A percentile compares a stretch with the other conserved stretches of the same genome.
phyloP scores from a whole-genome alignment of 495 filamentous ascomycete species.

The Talaromyces adpressus region DNA sequence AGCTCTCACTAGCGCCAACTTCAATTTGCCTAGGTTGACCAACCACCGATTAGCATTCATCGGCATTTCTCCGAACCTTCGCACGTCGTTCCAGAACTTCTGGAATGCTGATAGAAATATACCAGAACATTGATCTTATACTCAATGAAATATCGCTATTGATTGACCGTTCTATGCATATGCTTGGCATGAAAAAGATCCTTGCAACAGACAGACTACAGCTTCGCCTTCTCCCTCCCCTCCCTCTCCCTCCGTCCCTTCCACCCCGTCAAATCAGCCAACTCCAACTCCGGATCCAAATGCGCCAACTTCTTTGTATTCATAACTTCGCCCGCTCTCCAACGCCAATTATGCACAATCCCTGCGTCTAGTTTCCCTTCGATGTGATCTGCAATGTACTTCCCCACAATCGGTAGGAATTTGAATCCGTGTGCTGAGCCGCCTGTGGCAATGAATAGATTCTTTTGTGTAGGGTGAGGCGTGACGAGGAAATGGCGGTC shows the following conservation, averaged over 20 bases:
- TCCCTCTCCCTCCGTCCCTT: slow-evolving; percentile 16
- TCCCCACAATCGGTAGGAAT: slow-evolving; percentile 43
- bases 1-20: not conserved
- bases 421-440: slow-evolving; percentile 47
- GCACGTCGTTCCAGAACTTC: not conserved
- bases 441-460: slow-evolving; percentile 41
- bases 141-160: no score
- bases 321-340: slow-evolving; percentile 12
- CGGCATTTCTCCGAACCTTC: not conserved
- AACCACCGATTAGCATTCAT: not conserved
- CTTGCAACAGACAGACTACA: not conserved
- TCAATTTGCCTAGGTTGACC: not conserved
- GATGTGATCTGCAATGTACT: slow-evolving; percentile 37
- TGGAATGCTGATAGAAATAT: not conserved
- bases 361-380: slow-evolving; percentile 26
- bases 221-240: not conserved
- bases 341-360: slow-evolving; percentile 12
- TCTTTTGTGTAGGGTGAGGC: slow-evolving; percentile 28
- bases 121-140: no score
- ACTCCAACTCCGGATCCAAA: slow-evolving; percentile 17
- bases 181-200: not conserved
- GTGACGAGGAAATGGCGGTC: slow-evolving; percentile 46
- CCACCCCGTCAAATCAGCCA: slow-evolving; percentile 18
- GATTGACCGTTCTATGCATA: not conserved
- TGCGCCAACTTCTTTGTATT: slow-evolving; percentile 17